Conservation (phyloP, 768 basidiomycete genomes). For the Amanita polypyramis region DNA sequence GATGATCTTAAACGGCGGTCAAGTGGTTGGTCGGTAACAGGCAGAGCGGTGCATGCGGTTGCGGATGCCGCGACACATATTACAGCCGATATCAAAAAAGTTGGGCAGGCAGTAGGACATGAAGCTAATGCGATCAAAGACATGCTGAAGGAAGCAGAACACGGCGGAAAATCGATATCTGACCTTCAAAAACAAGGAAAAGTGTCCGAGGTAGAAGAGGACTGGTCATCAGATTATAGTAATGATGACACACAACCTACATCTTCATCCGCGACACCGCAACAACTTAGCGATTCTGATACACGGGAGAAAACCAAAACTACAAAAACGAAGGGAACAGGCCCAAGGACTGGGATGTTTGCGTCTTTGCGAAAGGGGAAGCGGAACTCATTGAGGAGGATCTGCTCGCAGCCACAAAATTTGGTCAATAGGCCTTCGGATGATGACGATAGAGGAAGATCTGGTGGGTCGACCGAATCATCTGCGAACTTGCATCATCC, state of each 20-base stretch:
- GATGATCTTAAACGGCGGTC: constrained; percentile 1
- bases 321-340: neutral
- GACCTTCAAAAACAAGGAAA: neutral
- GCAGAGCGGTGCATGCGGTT: neutral
- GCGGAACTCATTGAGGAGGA: neutral
- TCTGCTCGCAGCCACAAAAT: neutral
- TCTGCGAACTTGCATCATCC: neutral
- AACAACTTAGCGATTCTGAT: neutral
- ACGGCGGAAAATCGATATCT: too few relatives aligned
- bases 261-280: neutral
- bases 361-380: constrained; percentile 1
- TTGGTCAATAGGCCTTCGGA: neutral
- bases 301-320: neutral
- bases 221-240: constrained; percentile 7
- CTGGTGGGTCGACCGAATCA: too few relatives aligned
- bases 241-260: neutral
- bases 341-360: neutral
- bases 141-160: neutral
- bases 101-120: neutral
- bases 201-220: neutral
- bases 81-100: too few relatives aligned
- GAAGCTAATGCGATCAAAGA: neutral
- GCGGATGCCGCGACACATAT: neutral
- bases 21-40: neutral
- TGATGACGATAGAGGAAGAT: constrained; percentile 3